phyloP scores from a whole-genome alignment of 2,329 filamentous ascomycete species.

The Epichloe festucae region DNA sequence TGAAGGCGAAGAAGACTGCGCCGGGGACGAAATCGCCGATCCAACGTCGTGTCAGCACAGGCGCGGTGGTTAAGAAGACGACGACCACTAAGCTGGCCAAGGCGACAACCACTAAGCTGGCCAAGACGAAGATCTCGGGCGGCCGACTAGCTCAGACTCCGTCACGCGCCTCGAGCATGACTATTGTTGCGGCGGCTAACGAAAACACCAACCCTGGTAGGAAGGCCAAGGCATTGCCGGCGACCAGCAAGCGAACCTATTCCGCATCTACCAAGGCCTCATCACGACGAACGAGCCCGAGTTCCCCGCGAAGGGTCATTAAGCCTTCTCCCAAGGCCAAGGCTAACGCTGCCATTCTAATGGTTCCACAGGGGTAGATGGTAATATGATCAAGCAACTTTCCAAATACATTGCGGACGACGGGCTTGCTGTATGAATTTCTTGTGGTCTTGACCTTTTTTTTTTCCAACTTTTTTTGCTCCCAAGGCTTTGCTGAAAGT shows the following conservation, averaged over 20 bases:
- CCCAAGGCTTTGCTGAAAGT: too few relatives aligned
- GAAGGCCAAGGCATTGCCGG: slow-evolving; percentile 1
- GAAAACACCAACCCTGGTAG: slow-evolving; percentile 1
- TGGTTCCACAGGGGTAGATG: slow-evolving; percentile 1
- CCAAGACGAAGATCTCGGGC: slow-evolving; percentile 7
- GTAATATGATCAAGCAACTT: too few relatives aligned
- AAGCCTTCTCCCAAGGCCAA: slow-evolving; percentile 8
- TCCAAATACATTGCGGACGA: too few relatives aligned
- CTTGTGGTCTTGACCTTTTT: neutral
- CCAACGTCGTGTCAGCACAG: slow-evolving; percentile 15
- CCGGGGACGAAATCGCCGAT: slow-evolving; percentile 3
- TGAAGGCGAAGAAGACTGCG: slow-evolving; percentile 14
- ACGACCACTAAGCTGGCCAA: slow-evolving; percentile 11
- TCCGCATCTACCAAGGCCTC: neutral
- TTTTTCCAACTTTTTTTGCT: neutral
- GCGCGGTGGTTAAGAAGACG: slow-evolving; percentile 17
- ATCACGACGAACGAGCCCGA: neutral
- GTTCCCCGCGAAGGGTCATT: slow-evolving; percentile 3
- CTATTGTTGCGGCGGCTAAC: slow-evolving; percentile 8
- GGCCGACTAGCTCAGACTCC: slow-evolving; percentile 2
- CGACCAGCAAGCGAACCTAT: neutral
- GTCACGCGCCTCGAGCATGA: slow-evolving; percentile 9
- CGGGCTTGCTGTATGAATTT: too few relatives aligned
- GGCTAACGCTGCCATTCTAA: slow-evolving; percentile 4
- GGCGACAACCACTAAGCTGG: slow-evolving; percentile 4